phyloP scores from a whole-genome alignment of 2,329 filamentous ascomycete genomes.

The Ramularia endophylla region DNA sequence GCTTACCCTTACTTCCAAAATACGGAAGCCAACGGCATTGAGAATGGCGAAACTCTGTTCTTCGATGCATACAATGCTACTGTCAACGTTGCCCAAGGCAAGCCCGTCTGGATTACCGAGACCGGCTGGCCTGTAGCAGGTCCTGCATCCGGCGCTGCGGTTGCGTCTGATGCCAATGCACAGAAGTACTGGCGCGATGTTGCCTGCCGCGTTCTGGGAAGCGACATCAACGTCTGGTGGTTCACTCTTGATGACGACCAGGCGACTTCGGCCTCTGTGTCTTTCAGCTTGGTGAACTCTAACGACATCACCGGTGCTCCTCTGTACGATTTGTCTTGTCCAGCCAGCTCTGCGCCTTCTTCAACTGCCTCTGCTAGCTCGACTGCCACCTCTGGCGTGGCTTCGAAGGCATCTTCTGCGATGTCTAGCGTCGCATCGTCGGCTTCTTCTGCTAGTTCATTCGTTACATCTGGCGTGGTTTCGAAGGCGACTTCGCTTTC shows the following conservation, averaged over 20 bases:
- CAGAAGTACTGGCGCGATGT: conserved; percentile 73
- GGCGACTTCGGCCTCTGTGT: conserved; percentile 32
- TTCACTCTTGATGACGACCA: conserved; percentile 62
- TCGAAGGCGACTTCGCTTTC: no score
- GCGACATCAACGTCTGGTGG: conserved; percentile 60
- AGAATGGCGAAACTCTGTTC: conserved; percentile 62
- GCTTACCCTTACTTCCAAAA: conserved; percentile 79
- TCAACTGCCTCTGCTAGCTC: no score
- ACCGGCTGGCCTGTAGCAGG: conserved; percentile 79
- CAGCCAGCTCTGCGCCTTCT: conserved; percentile 33
- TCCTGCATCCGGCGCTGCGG: conserved; percentile 53
- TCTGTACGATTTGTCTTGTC: conserved; percentile 25
- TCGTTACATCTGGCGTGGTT: no score
- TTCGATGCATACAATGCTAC: conserved; percentile 58
- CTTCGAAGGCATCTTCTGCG: no score
- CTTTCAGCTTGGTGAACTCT: conserved; percentile 33
- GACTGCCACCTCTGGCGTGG: no score
- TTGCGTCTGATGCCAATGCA: conserved; percentile 61
- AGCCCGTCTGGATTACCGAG: conserved; percentile 80
- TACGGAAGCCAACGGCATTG: conserved; percentile 60
- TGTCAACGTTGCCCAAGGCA: conserved; percentile 54
- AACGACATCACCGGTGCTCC: conserved; percentile 12
- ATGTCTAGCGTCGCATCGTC: no score
- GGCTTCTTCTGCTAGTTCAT: no score
- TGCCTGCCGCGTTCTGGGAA: conserved; percentile 63